Conservation (phyloP, 202 grass and related monocot species). For the Schoenoplectus triqueter region DNA sequence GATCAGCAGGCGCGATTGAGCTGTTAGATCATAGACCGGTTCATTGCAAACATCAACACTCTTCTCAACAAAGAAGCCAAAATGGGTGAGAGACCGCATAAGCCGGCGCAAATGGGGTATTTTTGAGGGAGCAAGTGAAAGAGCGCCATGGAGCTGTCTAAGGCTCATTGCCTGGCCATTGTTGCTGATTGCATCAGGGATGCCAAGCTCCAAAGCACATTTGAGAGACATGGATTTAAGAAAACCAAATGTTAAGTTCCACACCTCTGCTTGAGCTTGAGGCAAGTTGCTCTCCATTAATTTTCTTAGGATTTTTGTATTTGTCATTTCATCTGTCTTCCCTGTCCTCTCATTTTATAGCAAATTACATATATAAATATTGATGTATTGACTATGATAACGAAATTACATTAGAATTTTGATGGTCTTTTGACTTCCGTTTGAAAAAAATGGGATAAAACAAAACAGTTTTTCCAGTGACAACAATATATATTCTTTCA, state of each 20-base stretch:
- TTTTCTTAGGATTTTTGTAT: background rate
- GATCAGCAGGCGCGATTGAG: constrained; percentile 40
- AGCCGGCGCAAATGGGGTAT: constrained; percentile 41
- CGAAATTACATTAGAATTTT: no score
- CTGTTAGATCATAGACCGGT: constrained; percentile 45
- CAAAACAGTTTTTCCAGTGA: no score
- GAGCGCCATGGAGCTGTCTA: constrained; percentile 22
- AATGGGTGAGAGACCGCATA: constrained; percentile 53
- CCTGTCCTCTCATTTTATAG: no score
- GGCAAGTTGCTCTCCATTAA: background rate
- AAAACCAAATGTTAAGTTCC: constrained; percentile 38
- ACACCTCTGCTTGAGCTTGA: constrained; percentile 40
- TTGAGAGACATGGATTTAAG: constrained; percentile 44
- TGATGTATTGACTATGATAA: no score
- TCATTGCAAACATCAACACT: background rate
- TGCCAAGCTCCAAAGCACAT: constrained; percentile 46
- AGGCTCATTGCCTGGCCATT: constrained; percentile 42
- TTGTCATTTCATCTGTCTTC: no score
- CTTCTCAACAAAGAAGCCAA: constrained; percentile 33
- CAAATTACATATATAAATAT: no score
- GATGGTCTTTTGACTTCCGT: no score
- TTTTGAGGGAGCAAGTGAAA: constrained; percentile 34
- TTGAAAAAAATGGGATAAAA: no score
- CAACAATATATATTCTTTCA: no score
- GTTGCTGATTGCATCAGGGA: constrained; percentile 48